Base-by-base conservation (phyloP, 352 stramenopile genomes). In the Globisporangium okanoganense region DNA sequence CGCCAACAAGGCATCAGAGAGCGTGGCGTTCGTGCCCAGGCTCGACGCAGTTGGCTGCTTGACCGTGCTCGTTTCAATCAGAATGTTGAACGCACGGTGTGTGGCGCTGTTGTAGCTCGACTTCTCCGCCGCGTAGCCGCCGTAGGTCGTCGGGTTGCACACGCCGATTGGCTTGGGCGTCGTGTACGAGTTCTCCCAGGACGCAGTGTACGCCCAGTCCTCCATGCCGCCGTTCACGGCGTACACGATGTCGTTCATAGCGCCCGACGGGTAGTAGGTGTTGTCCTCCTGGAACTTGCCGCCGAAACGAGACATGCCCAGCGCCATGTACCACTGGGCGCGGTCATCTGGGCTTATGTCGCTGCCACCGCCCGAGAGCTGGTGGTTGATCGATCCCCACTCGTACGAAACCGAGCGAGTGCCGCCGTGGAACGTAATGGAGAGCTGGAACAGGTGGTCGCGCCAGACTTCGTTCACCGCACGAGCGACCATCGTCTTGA, bases 401-500 rank as follows among this genome's bases (percentile, higher is more conserved):
- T 99, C 97, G 70, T 99, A 99, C 5, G 87, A 93, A 56, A 99
- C 85, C 8, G 90, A 89, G 56, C 95, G 85, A 62, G 93, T 99
- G 47, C 97, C 97, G 35, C 83, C 96, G 77, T 99, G 97, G 66
- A 98, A 99, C 5, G 97, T 99, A 22, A 99, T 82, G 14, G 87
- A 76, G 8, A 99, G 76, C 64, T 98, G 95, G 71, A 99, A 98
- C 35, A 98, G 71, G 65, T 99, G 92, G 54, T 97, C 82, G 6
- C 92, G 87, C 76, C 90, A 99, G 16, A 99, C 71, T 72, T 98
- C 95, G 66, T 99, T 98, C 24, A 99, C 79, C 1, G 84, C 93
- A 27, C 96, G 82, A 3, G 88, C 94, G 6, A 94, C 89, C 67
- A 98, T 97, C 5, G 95, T 97, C 66, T 92, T 68, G 89, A 99